Evolutionary conservation across 495 filamentous ascomycete species (phyloP).

Genomic region (Penicillium soppii): DNA sequence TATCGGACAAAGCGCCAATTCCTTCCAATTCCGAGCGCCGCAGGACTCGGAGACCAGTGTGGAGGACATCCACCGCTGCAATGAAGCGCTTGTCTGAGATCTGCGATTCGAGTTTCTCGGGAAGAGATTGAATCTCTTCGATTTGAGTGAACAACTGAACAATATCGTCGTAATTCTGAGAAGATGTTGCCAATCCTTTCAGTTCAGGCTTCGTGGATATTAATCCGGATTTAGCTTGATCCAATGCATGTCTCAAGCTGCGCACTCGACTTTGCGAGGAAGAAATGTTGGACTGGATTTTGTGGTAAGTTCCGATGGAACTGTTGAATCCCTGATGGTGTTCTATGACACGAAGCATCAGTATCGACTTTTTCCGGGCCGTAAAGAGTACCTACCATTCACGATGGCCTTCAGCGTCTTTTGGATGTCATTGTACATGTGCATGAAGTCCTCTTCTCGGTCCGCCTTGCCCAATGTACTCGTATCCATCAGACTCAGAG

Average conservation of each 20-base stretch:
- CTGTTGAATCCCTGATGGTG: conserved; percentile 99
- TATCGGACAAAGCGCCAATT: conserved; percentile 83
- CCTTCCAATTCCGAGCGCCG: conserved; percentile 86
- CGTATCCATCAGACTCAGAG: conserved; percentile 87
- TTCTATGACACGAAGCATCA: conserved; percentile 47
- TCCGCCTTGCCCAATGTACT: conserved; percentile 89
- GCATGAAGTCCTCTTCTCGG: conserved; percentile 78
- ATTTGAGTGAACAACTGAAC: conserved; percentile 80
- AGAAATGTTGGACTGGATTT: conserved; percentile 92
- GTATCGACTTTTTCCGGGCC: not conserved
- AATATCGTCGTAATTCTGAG: conserved; percentile 88
- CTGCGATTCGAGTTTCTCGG: conserved; percentile 86
- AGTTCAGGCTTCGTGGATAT: conserved; percentile 88
- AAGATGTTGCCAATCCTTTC: conserved; percentile 79
- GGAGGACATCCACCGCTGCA: conserved; percentile 85
- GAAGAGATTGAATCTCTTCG: conserved; percentile 85
- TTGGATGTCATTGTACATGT: conserved; percentile 81
- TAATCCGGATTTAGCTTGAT: conserved; percentile 78
- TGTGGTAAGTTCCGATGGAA: conserved; percentile 97
- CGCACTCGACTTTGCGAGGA: conserved; percentile 83
- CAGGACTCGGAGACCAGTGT: conserved; percentile 78
- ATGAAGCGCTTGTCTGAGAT: conserved; percentile 97
- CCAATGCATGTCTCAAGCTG: conserved; percentile 74
- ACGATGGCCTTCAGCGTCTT: conserved; percentile 91
- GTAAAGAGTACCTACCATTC: conserved; percentile 52